A percentile compares a stretch with the other conserved stretches of the same genome.
Evolutionary conservation across 2,329 filamentous ascomycete genomes (phyloP).

Genomic region (Clathrospora elynae): DNA sequence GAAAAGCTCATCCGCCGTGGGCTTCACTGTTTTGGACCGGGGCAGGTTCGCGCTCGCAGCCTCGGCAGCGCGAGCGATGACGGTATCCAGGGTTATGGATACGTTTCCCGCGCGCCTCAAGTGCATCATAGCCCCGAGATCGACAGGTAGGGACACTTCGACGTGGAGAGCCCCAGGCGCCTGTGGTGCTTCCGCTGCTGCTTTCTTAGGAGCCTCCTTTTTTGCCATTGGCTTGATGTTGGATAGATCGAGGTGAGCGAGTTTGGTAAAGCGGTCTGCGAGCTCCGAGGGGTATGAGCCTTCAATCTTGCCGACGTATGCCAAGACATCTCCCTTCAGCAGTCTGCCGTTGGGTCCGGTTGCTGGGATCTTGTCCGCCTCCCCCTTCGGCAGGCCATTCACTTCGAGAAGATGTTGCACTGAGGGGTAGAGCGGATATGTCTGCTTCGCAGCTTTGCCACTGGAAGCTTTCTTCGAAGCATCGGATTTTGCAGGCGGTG

Average conservation of each 20-base stretch:
- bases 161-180: conserved; percentile 56
- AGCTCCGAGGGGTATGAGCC: conserved; percentile 72
- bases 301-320: conserved; percentile 80
- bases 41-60: conserved; percentile 88
- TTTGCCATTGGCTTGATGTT: conserved; percentile 81
- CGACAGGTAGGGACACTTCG: conserved; percentile 74
- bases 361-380: conserved; percentile 79
- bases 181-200: conserved; percentile 43
- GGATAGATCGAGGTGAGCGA: conserved; percentile 86
- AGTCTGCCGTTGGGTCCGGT: conserved; percentile 87
- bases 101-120: conserved; percentile 82
- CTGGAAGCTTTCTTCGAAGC: conserved; percentile 36
- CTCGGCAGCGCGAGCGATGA: conserved; percentile 82
- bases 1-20: conserved; percentile 82
- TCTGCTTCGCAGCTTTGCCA: conserved; percentile 65
- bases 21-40: conserved; percentile 64
- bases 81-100: conserved; percentile 81
- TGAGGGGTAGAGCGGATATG: conserved; percentile 78
- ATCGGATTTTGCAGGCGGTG: conserved; percentile 34
- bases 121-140: conserved; percentile 76
- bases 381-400: conserved; percentile 75
- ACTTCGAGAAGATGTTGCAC: conserved; percentile 80
- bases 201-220: conserved; percentile 54
- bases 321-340: conserved; percentile 93
- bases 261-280: conserved; percentile 72